phyloP scores from a whole-genome alignment of 805 yeast genomes.

The Candida palmyrensis region DNA sequence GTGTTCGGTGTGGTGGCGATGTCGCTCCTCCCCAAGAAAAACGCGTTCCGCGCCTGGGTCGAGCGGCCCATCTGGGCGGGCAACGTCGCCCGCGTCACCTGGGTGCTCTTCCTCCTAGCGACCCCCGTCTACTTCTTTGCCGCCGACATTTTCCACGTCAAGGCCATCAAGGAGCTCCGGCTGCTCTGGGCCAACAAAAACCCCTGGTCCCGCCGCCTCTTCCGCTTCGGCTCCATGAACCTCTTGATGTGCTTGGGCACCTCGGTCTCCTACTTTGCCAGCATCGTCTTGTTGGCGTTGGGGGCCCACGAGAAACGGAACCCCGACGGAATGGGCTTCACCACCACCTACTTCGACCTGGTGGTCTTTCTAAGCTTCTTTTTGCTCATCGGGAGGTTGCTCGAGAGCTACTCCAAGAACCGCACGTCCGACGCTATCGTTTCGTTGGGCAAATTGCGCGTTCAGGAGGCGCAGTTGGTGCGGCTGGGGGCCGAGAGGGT shows the following conservation, averaged over 20 bases:
- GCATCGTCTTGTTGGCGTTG: slow-evolving; percentile 50
- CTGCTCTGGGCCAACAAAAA: slow-evolving; percentile 54
- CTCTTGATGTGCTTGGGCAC: slow-evolving; percentile 71
- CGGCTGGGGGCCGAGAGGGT: too few relatives aligned
- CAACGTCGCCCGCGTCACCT: slow-evolving; percentile 53
- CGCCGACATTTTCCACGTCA: slow-evolving; percentile 66
- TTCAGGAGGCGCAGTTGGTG: slow-evolving; percentile 42
- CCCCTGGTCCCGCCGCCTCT: slow-evolving; percentile 49
- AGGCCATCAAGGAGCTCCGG: slow-evolving; percentile 56
- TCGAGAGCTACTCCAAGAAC: slow-evolving; percentile 62
- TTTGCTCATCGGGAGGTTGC: slow-evolving; percentile 61
- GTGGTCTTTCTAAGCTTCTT: slow-evolving; percentile 74
- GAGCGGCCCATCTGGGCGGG: slow-evolving; percentile 62
- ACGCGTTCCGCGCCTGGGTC: slow-evolving; percentile 46
- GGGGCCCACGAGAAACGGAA: slow-evolving; percentile 34
- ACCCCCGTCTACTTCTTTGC: slow-evolving; percentile 74
- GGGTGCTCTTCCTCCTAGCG: slow-evolving; percentile 60
- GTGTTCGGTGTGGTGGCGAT: slow-evolving; percentile 65
- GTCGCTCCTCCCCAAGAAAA: slow-evolving; percentile 46
- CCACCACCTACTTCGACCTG: slow-evolving; percentile 72
- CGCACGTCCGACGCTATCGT: slow-evolving; percentile 65
- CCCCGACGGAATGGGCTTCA: slow-evolving; percentile 33
- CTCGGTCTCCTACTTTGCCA: slow-evolving; percentile 63
- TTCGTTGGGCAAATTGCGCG: slow-evolving; percentile 47
- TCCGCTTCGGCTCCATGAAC: slow-evolving; percentile 76